These are phyloP conservation scores for Amylocystis lapponica DNA, from an alignment of 768 basidiomycete genomes.

Conservation along the genomic window DNA sequence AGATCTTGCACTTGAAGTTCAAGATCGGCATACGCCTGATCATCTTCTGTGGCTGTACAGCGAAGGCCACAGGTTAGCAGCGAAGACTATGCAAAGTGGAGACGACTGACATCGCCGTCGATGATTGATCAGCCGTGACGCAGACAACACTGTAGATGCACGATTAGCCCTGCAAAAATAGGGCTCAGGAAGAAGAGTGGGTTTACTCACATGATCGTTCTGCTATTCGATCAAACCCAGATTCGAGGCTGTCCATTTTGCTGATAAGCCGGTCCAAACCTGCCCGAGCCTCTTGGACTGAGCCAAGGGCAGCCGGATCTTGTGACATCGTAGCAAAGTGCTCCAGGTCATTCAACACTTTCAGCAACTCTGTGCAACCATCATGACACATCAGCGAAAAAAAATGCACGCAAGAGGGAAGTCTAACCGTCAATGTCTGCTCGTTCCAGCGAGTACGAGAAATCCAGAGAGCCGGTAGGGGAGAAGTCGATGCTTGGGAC, in stretches of 20 bases:
- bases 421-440: slow-evolving; percentile 67
- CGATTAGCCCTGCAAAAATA: slow-evolving; percentile 4
- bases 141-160: slow-evolving; percentile 56
- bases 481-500: slow-evolving; percentile 79
- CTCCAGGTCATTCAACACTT: slow-evolving; percentile 61
- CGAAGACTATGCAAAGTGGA: too few relatives aligned
- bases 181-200: background rate
- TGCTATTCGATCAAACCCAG: slow-evolving; percentile 80
- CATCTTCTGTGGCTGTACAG: slow-evolving; percentile 64
- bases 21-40: slow-evolving; percentile 68
- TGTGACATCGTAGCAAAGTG: slow-evolving; percentile 41
- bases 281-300: slow-evolving; percentile 56
- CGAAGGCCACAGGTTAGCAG: background rate
- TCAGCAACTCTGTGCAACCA: slow-evolving; percentile 48
- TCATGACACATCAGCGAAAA: slow-evolving; percentile 7
- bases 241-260: slow-evolving; percentile 76
- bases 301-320: slow-evolving; percentile 42
- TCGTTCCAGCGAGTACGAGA: slow-evolving; percentile 58
- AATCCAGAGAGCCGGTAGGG: slow-evolving; percentile 57
- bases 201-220: slow-evolving; percentile 67
- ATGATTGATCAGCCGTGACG: slow-evolving; percentile 63
- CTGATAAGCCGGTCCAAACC: slow-evolving; percentile 63
- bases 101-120: slow-evolving; percentile 61
- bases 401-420: background rate
- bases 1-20: slow-evolving; percentile 57